Percentiles rank a stretch among this genome's conserved stretches.
Evolutionary conservation across 1,284 basidiomycete species (phyloP).

Genomic region (Melampsora americana): DNA sequence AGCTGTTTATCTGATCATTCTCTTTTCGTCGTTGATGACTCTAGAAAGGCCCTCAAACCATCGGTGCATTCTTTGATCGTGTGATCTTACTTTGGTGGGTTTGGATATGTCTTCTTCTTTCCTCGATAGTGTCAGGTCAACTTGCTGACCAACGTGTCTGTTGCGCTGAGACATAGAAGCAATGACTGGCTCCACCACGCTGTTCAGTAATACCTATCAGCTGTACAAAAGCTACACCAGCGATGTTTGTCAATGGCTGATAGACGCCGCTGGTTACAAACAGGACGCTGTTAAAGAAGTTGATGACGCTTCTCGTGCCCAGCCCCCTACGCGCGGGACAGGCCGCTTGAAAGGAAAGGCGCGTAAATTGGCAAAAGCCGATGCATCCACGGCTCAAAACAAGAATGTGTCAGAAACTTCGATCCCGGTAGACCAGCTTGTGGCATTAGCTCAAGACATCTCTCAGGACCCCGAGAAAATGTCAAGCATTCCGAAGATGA

Average conservation of each 20-base stretch:
- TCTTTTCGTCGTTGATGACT: too few species aligned
- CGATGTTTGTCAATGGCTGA: not conserved
- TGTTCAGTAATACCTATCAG: not conserved
- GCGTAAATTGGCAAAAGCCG: not conserved
- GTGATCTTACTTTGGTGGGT: too few species aligned
- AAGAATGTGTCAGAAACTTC: not conserved
- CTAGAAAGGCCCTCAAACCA: too few species aligned
- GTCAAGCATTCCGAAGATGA: not conserved
- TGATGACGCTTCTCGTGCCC: too few species aligned
- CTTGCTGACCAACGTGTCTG: too few species aligned
- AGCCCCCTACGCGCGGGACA: not conserved
- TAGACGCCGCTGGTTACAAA: not conserved
- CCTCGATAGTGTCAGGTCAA: too few species aligned
- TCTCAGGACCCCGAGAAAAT: not conserved
- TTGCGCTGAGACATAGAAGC: not conserved
- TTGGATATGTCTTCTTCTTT: too few species aligned
- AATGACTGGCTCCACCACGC: not conserved
- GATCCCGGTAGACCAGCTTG: not conserved
- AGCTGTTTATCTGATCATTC: too few species aligned
- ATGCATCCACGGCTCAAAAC: not conserved
- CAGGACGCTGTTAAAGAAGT: not conserved
- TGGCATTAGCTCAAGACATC: not conserved
- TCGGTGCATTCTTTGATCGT: too few species aligned
- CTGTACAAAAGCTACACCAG: not conserved
- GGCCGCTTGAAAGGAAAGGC: constrained; percentile 1